These are phyloP conservation scores for Aspergillus coremiiformis DNA, from an alignment of 495 filamentous ascomycete species.

Conservation along the genomic window DNA sequence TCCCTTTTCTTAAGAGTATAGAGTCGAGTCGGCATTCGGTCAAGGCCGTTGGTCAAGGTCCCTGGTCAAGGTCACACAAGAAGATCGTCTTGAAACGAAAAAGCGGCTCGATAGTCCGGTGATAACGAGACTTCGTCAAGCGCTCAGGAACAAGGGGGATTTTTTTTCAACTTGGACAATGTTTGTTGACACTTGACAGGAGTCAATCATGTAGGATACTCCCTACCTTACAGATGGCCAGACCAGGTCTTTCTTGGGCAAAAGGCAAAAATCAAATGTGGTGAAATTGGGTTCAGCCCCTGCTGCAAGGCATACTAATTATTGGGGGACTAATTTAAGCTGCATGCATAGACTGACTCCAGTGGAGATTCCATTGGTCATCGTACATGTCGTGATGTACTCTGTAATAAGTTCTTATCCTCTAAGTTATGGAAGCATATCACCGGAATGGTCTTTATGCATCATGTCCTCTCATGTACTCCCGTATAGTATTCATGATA, in stretches of 20 bases:
- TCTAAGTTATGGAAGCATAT: no score
- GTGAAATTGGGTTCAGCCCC: neutral
- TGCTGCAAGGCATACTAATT: conserved; percentile 8
- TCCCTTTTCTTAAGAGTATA: neutral
- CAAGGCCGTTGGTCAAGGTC: neutral
- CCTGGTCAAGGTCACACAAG: neutral
- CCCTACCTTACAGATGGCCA: neutral
- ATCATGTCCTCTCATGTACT: no score
- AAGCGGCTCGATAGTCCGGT: neutral
- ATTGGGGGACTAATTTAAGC: conserved; percentile 4
- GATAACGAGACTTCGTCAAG: neutral
- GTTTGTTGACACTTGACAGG: no score
- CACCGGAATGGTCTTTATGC: no score
- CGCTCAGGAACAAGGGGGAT: neutral
- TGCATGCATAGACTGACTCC: neutral
- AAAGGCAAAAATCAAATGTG: neutral
- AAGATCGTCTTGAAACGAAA: neutral
- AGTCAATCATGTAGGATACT: no score
- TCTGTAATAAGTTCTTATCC: no score
- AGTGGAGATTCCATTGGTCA: neutral
- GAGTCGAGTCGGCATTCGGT: no score
- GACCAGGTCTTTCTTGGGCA: neutral
- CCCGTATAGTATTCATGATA: no score
- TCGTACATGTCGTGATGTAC: no score
- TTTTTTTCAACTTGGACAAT: neutral